Conservation (phyloP, 345 rosid genomes). For the Psidium friedrichsthalianum region DNA sequence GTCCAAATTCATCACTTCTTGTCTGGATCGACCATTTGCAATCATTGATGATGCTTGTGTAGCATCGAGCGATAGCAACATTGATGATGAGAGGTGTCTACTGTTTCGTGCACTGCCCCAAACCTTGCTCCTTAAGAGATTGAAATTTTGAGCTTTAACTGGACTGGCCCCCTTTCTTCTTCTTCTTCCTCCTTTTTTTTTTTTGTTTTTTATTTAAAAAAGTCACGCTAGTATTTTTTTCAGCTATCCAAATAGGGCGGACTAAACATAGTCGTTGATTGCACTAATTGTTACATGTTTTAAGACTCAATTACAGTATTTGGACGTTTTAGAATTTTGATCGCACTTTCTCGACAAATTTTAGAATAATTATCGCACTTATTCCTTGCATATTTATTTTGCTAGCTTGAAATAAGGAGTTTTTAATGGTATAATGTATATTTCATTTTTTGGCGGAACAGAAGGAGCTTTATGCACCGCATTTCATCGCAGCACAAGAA, state of each 20-base stretch:
- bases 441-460: too few relatives aligned
- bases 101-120: background rate
- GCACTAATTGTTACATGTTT: background rate
- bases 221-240: background rate
- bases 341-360: background rate
- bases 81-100: background rate
- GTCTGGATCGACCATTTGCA: background rate
- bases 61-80: background rate
- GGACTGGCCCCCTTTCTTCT: background rate
- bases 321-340: background rate
- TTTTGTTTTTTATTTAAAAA: background rate
- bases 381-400: too few relatives aligned
- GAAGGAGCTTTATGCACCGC: background rate
- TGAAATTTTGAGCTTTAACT: background rate
- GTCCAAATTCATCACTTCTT: background rate
- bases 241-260: background rate
- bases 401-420: too few relatives aligned
- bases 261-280: background rate
- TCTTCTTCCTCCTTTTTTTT: background rate
- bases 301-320: background rate
- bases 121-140: background rate
- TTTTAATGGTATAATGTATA: too few relatives aligned
- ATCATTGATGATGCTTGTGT: background rate
- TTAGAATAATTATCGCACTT: background rate
- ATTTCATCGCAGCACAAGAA: fast-evolving